These are phyloP conservation scores for Sistotremastrum suecicum DNA, from an alignment of 768 basidiomycete species.

Conservation along the genomic window DNA sequence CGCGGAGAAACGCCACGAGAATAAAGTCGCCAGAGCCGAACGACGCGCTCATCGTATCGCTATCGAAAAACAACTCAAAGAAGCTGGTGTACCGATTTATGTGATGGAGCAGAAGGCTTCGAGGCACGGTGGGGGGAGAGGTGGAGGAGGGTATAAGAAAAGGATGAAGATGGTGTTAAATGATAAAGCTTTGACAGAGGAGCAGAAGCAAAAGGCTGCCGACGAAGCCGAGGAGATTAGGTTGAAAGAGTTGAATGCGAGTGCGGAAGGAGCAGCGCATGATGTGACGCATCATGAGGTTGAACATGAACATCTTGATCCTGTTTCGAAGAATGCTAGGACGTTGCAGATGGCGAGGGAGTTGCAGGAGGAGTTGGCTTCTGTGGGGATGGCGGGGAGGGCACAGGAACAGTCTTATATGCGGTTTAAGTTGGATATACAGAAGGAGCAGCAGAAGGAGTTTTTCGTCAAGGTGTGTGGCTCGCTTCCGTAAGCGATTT, in stretches of 20 bases:
- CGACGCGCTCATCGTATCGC: slow-evolving; percentile 8
- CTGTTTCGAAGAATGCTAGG: background rate
- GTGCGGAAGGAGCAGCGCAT: background rate
- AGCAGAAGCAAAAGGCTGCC: slow-evolving; percentile 46
- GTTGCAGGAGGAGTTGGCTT: too few species aligned
- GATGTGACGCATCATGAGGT: background rate
- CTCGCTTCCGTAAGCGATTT: background rate
- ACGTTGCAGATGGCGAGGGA: background rate
- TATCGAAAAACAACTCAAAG: slow-evolving; percentile 47
- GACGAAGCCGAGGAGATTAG: slow-evolving; percentile 35
- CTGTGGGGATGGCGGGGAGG: background rate
- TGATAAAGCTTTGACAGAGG: slow-evolving; percentile 38
- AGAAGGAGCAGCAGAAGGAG: slow-evolving; percentile 28
- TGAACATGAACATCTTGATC: background rate
- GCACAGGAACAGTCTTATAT: slow-evolving; percentile 8
- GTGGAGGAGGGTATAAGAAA: slow-evolving; percentile 7
- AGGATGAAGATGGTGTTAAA: slow-evolving; percentile 42
- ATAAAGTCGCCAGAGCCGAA: slow-evolving; percentile 9
- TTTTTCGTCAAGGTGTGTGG: slow-evolving; percentile 36
- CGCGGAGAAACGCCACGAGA: slow-evolving; percentile 29
- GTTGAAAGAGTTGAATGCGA: background rate
- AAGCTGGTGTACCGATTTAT: slow-evolving; percentile 36
- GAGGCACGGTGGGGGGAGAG: slow-evolving; percentile 5
- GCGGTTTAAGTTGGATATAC: slow-evolving; percentile 10
- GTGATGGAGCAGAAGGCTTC: slow-evolving; percentile 22